Evolutionary conservation across 208 protist species (phyloP).

Genomic region (Trichomonas gallinae): DNA sequence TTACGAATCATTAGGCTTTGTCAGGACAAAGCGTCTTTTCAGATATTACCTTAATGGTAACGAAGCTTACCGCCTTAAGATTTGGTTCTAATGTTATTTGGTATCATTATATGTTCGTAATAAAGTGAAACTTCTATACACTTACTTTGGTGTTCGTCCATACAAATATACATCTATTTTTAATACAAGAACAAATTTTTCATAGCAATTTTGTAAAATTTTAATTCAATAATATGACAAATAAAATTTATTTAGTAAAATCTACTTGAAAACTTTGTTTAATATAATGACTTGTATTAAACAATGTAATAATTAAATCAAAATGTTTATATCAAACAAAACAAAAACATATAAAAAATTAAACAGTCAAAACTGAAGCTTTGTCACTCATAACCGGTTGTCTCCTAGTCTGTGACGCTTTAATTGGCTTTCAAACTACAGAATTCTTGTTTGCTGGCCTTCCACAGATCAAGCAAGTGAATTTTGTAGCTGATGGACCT

Average conservation of each 20-base stretch:
- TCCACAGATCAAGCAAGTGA: background rate
- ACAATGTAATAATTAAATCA: too few relatives aligned
- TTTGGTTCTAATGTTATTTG: background rate
- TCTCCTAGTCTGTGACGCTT: background rate
- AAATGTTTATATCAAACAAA: background rate
- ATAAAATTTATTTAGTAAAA: too few relatives aligned
- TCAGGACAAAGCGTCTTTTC: background rate
- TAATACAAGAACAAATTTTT: too few relatives aligned
- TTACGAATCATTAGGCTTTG: slow-evolving; percentile 23
- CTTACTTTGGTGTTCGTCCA: too few relatives aligned
- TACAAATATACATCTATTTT: too few relatives aligned
- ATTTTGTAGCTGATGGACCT: background rate
- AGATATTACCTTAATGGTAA: slow-evolving; percentile 24
- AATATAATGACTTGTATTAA: too few relatives aligned
- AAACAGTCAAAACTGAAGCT: background rate
- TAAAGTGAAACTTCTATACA: too few relatives aligned
- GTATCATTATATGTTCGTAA: too few relatives aligned
- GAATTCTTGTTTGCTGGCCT: background rate
- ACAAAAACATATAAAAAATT: background rate
- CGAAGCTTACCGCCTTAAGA: slow-evolving; percentile 21
- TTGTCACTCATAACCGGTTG: background rate
- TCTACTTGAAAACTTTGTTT: too few relatives aligned
- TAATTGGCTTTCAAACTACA: background rate
- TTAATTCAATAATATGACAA: too few relatives aligned
- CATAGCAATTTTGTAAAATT: too few relatives aligned